phyloP scores from a whole-genome alignment of 2,329 filamentous ascomycete genomes.

The Tolypocladium tundrense region DNA sequence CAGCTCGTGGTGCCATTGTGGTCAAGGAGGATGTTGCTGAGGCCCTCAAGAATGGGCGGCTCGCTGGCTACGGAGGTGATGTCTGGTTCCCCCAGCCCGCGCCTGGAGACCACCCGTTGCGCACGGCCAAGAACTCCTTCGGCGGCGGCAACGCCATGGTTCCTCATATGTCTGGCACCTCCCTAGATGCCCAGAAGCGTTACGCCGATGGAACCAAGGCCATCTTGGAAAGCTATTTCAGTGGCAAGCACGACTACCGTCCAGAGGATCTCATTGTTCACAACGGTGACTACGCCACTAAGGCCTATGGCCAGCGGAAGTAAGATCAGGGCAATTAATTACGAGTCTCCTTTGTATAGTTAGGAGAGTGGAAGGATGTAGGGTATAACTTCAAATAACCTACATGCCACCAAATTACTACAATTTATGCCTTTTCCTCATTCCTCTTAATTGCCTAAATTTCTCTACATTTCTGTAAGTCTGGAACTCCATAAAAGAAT shows the following conservation, averaged over 20 bases:
- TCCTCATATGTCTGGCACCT: constrained; percentile 97
- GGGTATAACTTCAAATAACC: too few relatives aligned
- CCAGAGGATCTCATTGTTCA: constrained; percentile 86
- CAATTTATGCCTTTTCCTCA: too few relatives aligned
- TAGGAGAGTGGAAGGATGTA: too few relatives aligned
- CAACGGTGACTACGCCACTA: constrained; percentile 87
- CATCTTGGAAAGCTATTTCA: constrained; percentile 87
- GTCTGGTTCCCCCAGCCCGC: constrained; percentile 98
- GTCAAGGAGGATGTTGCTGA: constrained; percentile 98
- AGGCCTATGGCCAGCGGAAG: constrained; percentile 73
- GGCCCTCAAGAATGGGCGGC: constrained; percentile 83
- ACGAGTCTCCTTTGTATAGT: neutral
- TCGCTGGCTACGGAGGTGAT: constrained; percentile 79
- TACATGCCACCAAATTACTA: too few relatives aligned
- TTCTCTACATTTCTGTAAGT: too few relatives aligned
- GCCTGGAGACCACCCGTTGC: constrained; percentile 83
- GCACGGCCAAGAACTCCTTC: constrained; percentile 87
- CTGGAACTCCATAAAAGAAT: too few relatives aligned
- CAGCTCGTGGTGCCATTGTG: constrained; percentile 94
- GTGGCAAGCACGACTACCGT: constrained; percentile 77
- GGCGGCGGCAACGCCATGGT: constrained; percentile 98
- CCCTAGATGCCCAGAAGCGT: constrained; percentile 92
- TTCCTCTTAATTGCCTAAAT: too few relatives aligned
- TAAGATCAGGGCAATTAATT: constrained; percentile 15
- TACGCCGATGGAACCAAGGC: constrained; percentile 82